These are phyloP conservation scores for Dioscorea zingiberensis DNA, from an alignment of 106 monocot species.

Conservation along the genomic window DNA sequence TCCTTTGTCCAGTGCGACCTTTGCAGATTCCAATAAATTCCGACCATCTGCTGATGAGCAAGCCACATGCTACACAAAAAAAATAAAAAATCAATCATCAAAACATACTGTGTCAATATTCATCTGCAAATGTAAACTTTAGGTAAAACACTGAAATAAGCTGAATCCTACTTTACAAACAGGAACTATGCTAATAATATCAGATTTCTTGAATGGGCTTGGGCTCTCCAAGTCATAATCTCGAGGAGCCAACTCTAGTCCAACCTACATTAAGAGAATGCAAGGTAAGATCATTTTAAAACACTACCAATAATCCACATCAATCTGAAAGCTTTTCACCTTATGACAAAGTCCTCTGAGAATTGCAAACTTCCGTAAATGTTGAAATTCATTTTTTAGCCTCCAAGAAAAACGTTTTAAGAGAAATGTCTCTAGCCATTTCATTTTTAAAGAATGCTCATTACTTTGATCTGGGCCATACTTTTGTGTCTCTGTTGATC, in stretches of 20 bases:
- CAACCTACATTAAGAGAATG: constrained; percentile 42
- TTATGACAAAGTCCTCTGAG: constrained; percentile 78
- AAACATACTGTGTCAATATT: no score
- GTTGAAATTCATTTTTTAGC: constrained; percentile 64
- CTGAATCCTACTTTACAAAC: constrained; percentile 63
- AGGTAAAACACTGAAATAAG: constrained; percentile 2
- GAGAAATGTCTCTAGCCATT: constrained; percentile 63
- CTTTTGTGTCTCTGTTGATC: constrained; percentile 30
- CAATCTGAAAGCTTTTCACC: constrained; percentile 17
- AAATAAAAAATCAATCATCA: background rate
- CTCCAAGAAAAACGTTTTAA: constrained; percentile 66
- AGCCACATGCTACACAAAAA: constrained; percentile 53
- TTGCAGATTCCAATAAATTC: constrained; percentile 84
- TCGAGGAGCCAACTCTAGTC: constrained; percentile 67
- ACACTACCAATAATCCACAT: background rate
- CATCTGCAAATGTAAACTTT: background rate
- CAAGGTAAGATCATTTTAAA: background rate
- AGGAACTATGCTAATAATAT: constrained; percentile 78
- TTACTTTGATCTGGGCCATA: constrained; percentile 13
- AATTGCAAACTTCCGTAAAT: constrained; percentile 67
- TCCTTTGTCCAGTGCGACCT: constrained; percentile 85
- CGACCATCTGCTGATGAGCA: constrained; percentile 83
- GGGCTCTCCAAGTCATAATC: constrained; percentile 72
- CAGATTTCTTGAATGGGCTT: constrained; percentile 70
- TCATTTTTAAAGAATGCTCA: constrained; percentile 51